These are phyloP conservation scores for Xanthoconium purpureum DNA, from an alignment of 768 basidiomycete species.

Conservation along the genomic window DNA sequence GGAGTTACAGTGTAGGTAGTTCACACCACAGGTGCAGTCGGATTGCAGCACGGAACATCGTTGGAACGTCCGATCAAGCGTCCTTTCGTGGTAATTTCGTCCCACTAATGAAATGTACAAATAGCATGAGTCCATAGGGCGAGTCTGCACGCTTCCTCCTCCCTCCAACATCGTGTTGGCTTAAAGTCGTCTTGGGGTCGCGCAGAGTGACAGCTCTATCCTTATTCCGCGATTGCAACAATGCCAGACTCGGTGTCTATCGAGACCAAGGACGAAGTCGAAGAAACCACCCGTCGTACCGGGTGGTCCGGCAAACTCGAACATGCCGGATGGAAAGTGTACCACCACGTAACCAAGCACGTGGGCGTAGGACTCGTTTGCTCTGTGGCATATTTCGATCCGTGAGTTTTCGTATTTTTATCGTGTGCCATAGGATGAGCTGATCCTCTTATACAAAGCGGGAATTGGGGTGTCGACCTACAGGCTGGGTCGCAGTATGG, in stretches of 20 bases:
- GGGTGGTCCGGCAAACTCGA: slow-evolving; percentile 22
- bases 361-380: slow-evolving; percentile 84
- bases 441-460: slow-evolving; percentile 37
- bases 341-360: slow-evolving; percentile 59
- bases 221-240: neutral
- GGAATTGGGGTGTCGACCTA: slow-evolving; percentile 90
- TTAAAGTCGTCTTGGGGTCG: neutral
- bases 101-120: neutral
- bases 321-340: slow-evolving; percentile 29
- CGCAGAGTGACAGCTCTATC: neutral
- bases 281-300: neutral
- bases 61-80: neutral
- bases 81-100: neutral
- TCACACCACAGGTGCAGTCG: neutral
- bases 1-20: too few relatives aligned
- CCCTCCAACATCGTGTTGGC: too few relatives aligned
- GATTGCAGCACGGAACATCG: neutral
- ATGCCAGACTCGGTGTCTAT: slow-evolving; percentile 12
- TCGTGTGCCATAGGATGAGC: neutral
- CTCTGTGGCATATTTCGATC: slow-evolving; percentile 86
- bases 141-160: neutral
- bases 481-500: slow-evolving; percentile 85
- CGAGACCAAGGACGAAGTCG: slow-evolving; percentile 1
- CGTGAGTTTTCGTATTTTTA: slow-evolving; percentile 46
- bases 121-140: neutral